Evolutionary conservation across 345 rosid species (phyloP).

Genomic region (Salix dunnii): DNA sequence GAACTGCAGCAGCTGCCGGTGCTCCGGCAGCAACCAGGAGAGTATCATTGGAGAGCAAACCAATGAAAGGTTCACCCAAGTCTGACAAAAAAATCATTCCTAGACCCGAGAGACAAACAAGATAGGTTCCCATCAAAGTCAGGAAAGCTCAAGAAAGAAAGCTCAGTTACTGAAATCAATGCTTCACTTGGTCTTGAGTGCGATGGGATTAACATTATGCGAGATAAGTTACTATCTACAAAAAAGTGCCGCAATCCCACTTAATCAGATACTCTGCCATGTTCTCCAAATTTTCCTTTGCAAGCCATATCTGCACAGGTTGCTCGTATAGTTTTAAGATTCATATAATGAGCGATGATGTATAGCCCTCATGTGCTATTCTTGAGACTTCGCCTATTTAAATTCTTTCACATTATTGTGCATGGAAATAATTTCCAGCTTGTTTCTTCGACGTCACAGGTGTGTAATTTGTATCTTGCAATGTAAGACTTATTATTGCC

Average conservation of each 20-base stretch:
- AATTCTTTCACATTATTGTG: neutral
- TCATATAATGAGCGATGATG: slow-evolving; percentile 11
- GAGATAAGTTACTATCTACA: neutral
- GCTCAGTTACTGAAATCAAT: neutral
- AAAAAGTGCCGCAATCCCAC: neutral
- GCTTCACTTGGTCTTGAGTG: neutral
- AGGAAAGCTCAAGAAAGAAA: slow-evolving; percentile 27
- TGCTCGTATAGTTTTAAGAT: neutral
- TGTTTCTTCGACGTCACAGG: neutral
- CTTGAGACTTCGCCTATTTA: neutral
- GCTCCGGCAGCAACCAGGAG: slow-evolving; percentile 40
- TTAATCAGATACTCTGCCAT: neutral
- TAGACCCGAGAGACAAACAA: slow-evolving; percentile 22
- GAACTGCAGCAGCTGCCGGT: slow-evolving; percentile 53
- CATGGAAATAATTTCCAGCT: neutral
- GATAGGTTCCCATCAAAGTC: slow-evolving; percentile 31
- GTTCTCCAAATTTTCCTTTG: neutral
- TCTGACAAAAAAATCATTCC: slow-evolving; percentile 22
- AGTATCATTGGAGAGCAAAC: slow-evolving; percentile 34
- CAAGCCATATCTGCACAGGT: neutral
- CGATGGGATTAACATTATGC: neutral
- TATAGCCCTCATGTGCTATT: slow-evolving; percentile 7
- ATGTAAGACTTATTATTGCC: neutral
- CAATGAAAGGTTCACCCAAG: slow-evolving; percentile 27
- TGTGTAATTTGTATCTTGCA: neutral